Conservation (phyloP, 495 filamentous ascomycete genomes). For the Xylaria scruposa region DNA sequence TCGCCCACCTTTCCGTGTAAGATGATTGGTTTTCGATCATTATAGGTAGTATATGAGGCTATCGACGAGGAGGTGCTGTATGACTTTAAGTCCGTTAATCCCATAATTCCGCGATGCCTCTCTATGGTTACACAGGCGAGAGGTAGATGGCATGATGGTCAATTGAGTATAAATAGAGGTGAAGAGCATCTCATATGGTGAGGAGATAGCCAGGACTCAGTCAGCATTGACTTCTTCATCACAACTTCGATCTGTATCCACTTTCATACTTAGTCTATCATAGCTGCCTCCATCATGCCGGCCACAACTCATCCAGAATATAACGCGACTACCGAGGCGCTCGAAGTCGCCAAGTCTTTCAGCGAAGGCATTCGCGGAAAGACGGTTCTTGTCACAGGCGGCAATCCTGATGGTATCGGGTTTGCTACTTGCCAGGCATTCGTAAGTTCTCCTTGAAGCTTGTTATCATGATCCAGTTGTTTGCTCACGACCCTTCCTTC, state of each 20-base stretch:
- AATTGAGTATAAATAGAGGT: conserved; percentile 17
- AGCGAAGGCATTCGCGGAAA: conserved; percentile 43
- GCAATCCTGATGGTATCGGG: conserved; percentile 49
- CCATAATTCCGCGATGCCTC: conserved; percentile 11
- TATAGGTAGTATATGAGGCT: background rate
- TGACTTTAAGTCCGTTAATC: conserved; percentile 20
- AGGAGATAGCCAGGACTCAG: background rate
- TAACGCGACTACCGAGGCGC: conserved; percentile 45
- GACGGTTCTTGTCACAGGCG: conserved; percentile 53
- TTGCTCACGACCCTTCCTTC: conserved; percentile 13
- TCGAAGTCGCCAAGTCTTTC: conserved; percentile 51
- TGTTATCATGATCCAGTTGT: background rate
- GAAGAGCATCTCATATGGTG: background rate
- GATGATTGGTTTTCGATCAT: conserved; percentile 13
- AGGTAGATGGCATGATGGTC: background rate
- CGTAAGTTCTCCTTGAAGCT: conserved; percentile 36
- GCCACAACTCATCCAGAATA: conserved; percentile 49
- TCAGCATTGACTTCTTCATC: background rate
- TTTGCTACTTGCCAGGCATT: conserved; percentile 51
- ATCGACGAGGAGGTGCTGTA: background rate
- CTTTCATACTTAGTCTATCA: background rate
- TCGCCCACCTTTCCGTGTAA: conserved; percentile 16
- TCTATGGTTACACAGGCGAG: background rate
- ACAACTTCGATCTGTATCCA: background rate
- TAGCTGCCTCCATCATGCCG: conserved; percentile 24